Percentiles rank a stretch among this genome's conserved stretches.
phyloP scores from a whole-genome alignment of 768 basidiomycete species.

The Xanthoconium stramineum region DNA sequence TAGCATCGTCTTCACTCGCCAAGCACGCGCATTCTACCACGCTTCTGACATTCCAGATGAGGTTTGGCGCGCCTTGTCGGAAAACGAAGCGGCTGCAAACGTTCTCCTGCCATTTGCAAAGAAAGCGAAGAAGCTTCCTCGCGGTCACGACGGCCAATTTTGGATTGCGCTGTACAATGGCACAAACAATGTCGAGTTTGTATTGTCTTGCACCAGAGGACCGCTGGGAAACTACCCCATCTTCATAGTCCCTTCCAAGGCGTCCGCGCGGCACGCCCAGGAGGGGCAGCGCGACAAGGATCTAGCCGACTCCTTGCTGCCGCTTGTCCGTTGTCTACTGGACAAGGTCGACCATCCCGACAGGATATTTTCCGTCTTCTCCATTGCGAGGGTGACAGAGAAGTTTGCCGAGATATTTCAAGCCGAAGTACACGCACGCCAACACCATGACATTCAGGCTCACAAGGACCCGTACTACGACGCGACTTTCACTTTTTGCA shows the following conservation, averaged over 20 bases:
- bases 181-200: slow-evolving; percentile 6
- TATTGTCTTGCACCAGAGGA: slow-evolving; percentile 9
- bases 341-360: slow-evolving; percentile 3
- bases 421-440: slow-evolving; percentile 31
- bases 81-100: slow-evolving; percentile 35
- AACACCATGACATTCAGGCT: slow-evolving; percentile 18
- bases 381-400: slow-evolving; percentile 42
- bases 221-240: slow-evolving; percentile 8
- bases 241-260: slow-evolving; percentile 17
- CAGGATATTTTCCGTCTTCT: slow-evolving; percentile 61
- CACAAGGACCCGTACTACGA: slow-evolving; percentile 52
- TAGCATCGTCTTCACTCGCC: background rate
- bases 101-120: slow-evolving; percentile 38
- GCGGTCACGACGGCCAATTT: slow-evolving; percentile 1
- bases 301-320: background rate
- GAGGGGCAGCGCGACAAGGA: background rate
- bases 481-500: slow-evolving; percentile 58
- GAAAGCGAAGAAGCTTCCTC: slow-evolving; percentile 18
- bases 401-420: slow-evolving; percentile 44
- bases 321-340: slow-evolving; percentile 11
- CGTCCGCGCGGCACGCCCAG: background rate
- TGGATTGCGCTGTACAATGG: slow-evolving; percentile 32
- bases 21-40: slow-evolving; percentile 1
- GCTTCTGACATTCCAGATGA: slow-evolving; percentile 13
- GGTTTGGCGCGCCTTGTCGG: slow-evolving; percentile 30